Percentiles rank a stretch among this genome's conserved stretches.
phyloP scores from a whole-genome alignment of 1,139 yeast species.

The Kluyveromyces sp. region DNA sequence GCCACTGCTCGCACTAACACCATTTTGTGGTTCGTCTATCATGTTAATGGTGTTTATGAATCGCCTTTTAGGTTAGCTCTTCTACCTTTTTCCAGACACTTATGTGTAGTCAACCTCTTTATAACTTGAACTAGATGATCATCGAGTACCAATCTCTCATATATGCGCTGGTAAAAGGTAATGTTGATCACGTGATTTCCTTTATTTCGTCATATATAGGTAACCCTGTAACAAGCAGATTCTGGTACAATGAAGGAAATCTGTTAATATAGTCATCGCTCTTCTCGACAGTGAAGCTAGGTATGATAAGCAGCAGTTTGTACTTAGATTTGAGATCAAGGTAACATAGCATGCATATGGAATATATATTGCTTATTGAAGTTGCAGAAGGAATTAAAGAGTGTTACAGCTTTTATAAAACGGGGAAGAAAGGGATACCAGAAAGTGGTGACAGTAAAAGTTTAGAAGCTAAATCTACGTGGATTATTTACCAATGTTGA shows the following conservation, averaged over 20 bases:
- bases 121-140: too few relatives aligned
- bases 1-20: background rate
- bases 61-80: background rate
- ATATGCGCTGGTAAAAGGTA: too few relatives aligned
- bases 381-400: background rate
- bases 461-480: background rate
- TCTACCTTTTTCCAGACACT: too few relatives aligned
- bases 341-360: background rate
- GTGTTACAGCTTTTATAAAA: background rate
- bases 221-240: too few relatives aligned
- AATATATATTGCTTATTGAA: constrained; percentile 2
- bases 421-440: background rate
- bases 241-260: background rate
- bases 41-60: background rate
- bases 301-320: background rate
- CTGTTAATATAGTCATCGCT: too few relatives aligned
- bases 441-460: background rate
- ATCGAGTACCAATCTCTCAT: too few relatives aligned
- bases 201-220: background rate
- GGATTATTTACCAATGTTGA: constrained; percentile 1
- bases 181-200: background rate
- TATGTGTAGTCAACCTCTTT: too few relatives aligned
- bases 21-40: background rate
- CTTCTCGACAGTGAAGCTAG: too few relatives aligned
- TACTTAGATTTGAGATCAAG: background rate